Percentiles rank a stretch among this genome's conserved stretches.
phyloP scores from a whole-genome alignment of 1,284 basidiomycete species.

The Apiotrichum brassicae region DNA sequence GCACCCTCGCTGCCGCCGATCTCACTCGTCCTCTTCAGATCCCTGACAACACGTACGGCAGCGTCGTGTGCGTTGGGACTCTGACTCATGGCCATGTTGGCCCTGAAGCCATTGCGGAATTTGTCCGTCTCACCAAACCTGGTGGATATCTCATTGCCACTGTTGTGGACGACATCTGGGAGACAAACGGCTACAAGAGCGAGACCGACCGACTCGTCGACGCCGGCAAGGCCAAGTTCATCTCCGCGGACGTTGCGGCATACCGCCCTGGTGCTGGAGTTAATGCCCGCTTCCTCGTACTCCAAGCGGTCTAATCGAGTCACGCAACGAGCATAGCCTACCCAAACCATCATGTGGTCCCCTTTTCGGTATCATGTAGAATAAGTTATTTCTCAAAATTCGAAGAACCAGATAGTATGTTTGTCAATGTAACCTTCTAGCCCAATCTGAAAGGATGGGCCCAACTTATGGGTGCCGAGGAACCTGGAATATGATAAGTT shows the following conservation, averaged over 20 bases:
- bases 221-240: not conserved
- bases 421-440: no score
- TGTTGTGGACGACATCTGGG: conserved; percentile 11
- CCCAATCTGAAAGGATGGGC: no score
- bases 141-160: conserved; percentile 7
- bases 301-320: not conserved
- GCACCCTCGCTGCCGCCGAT: conserved; percentile 3
- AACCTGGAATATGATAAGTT: no score
- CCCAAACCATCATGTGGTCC: no score
- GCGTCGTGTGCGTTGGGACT: conserved; percentile 10
- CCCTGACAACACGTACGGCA: conserved; percentile 3
- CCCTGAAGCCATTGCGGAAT: conserved; percentile 4
- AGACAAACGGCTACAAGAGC: not conserved
- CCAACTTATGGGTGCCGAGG: no score
- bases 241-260: not conserved
- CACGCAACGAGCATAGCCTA: no score
- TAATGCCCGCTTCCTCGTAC: conserved; percentile 4
- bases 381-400: no score
- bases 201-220: not conserved
- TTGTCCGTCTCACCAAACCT: conserved; percentile 6
- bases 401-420: no score
- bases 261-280: conserved; percentile 8
- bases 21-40: conserved; percentile 1
- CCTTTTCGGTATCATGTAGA: no score
- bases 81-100: conserved; percentile 15